phyloP scores from a whole-genome alignment of 2,329 filamentous ascomycete species.

The Leptographium wingfieldii region DNA sequence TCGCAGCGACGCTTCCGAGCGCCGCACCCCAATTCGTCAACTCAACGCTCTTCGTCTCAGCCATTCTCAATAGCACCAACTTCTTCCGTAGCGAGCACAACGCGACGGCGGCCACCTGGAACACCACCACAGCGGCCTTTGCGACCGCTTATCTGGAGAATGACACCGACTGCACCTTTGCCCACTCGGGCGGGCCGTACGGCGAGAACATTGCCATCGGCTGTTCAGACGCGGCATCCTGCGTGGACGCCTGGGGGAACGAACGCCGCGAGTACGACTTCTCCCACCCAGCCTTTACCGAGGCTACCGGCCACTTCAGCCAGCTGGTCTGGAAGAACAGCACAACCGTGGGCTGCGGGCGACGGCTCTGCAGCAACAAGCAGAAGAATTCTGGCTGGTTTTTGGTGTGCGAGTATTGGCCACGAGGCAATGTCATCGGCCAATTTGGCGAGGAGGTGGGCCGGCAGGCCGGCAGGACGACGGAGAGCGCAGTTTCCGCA shows the following conservation, averaged over 20 bases:
- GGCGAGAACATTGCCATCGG: conserved; percentile 67
- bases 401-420: conserved; percentile 59
- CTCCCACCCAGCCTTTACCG: conserved; percentile 37
- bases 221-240: conserved; percentile 40
- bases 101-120: conserved; percentile 48
- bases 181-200: conserved; percentile 48
- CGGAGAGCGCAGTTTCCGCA: neutral
- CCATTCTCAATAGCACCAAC: conserved; percentile 56
- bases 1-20: conserved; percentile 21
- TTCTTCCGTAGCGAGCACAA: conserved; percentile 51
- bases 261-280: conserved; percentile 50
- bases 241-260: conserved; percentile 54
- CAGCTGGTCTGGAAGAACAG: conserved; percentile 60
- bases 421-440: conserved; percentile 49
- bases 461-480: conserved; percentile 18
- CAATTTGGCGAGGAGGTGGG: conserved; percentile 34
- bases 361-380: conserved; percentile 22
- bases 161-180: conserved; percentile 30
- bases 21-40: conserved; percentile 24
- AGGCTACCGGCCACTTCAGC: conserved; percentile 57
- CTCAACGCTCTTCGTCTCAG: conserved; percentile 29
- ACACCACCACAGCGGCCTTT: conserved; percentile 45
- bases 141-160: conserved; percentile 36
- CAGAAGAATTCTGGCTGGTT: conserved; percentile 39
- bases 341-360: conserved; percentile 43